These are phyloP conservation scores for Penicillium sp. DNA, from an alignment of 2,329 filamentous ascomycete species.

Conservation along the genomic window DNA sequence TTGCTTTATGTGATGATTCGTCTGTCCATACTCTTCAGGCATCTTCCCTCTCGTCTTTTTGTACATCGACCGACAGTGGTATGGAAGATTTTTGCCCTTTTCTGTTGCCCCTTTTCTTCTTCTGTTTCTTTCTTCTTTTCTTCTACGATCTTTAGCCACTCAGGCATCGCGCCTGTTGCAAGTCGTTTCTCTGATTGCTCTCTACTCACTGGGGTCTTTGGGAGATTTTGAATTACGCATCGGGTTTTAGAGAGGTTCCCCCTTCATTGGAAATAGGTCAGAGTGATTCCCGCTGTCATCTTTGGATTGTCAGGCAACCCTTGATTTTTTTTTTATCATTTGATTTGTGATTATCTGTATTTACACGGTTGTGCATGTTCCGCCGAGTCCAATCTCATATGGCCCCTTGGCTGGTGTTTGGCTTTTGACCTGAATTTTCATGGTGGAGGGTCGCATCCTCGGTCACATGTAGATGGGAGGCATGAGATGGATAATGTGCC, in stretches of 20 bases:
- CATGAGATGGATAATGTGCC: too few species aligned
- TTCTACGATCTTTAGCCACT: conserved; percentile 5
- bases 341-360: too few species aligned
- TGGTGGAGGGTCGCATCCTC: too few species aligned
- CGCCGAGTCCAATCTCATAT: too few species aligned
- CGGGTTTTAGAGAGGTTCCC: conserved; percentile 25
- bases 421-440: too few species aligned
- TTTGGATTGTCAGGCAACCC: background rate
- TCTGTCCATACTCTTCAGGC: background rate
- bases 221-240: conserved; percentile 18
- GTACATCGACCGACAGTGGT: conserved; percentile 11
- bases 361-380: too few species aligned
- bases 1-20: too few species aligned
- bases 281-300: background rate
- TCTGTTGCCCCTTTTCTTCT: background rate
- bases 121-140: background rate
- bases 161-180: too few species aligned
- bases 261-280: conserved; percentile 33
- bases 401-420: too few species aligned
- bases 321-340: too few species aligned
- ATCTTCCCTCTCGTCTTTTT: conserved; percentile 5
- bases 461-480: too few species aligned
- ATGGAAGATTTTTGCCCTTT: conserved; percentile 1
- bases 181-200: too few species aligned
- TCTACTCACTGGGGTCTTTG: conserved; percentile 13